Conservation (phyloP, 768 basidiomycete species). For the Trametes coccinea region DNA sequence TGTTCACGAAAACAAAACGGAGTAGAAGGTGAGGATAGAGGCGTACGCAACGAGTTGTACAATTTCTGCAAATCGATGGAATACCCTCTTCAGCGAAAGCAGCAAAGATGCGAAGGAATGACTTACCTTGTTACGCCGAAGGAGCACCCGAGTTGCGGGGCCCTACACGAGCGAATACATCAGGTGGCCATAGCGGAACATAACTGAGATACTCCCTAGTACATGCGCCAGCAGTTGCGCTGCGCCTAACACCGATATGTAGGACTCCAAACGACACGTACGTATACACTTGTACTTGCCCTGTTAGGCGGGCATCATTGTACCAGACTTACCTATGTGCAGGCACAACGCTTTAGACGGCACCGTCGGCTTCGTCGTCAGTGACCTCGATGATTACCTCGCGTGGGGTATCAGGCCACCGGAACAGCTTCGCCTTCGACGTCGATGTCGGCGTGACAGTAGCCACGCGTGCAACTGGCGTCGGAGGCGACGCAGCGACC, state of each 20-base stretch:
- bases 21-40: too few relatives aligned
- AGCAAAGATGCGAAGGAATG: neutral
- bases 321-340: too few relatives aligned
- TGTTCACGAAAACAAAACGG: too few relatives aligned
- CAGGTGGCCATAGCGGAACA: neutral
- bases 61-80: too few relatives aligned
- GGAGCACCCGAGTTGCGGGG: constrained; percentile 6
- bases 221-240: neutral
- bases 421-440: constrained; percentile 4
- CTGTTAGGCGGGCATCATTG: too few relatives aligned
- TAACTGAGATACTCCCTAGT: constrained; percentile 12
- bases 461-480: neutral
- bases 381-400: constrained; percentile 51
- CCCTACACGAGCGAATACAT: constrained; percentile 16
- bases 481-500: neutral
- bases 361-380: constrained; percentile 47
- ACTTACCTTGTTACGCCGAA: neutral
- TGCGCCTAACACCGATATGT: neutral
- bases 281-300: too few relatives aligned
- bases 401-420: constrained; percentile 49
- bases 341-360: neutral
- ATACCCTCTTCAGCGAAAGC: neutral
- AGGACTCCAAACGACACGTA: neutral
- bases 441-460: neutral
- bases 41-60: too few relatives aligned